These are phyloP conservation scores for Eucalyptus erythrocorys DNA, from an alignment of 345 rosid genomes.

Conservation along the genomic window DNA sequence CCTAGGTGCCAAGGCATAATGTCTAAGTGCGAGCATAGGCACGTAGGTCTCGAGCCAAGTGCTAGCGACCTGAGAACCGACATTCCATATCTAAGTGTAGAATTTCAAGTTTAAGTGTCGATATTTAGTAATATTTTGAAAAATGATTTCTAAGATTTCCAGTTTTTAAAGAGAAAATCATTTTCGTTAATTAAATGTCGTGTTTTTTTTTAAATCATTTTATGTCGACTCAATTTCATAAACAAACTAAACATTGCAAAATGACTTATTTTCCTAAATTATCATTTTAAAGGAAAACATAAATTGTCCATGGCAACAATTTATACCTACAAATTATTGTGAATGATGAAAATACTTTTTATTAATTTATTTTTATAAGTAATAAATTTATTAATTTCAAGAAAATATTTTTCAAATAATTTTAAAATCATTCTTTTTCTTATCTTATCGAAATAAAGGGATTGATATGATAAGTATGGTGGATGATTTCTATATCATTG, in stretches of 20 bases:
- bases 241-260: no score
- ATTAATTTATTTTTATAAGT: no score
- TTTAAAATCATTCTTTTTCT: neutral
- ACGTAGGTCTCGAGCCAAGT: fast-evolving
- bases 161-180: neutral
- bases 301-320: no score
- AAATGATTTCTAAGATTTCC: fast-evolving
- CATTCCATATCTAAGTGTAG: fast-evolving
- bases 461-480: fast-evolving
- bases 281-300: no score
- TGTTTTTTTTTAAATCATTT: no score
- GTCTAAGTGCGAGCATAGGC: neutral
- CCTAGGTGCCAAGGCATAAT: no score
- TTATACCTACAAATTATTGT: no score
- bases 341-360: fast-evolving
- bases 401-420: neutral
- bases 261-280: no score
- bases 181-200: fast-evolving
- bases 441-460: neutral
- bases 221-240: no score
- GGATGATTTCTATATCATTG: neutral
- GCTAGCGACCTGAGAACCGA: fast-evolving
- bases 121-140: no score
- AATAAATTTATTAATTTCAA: no score
- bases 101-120: fast-evolving